phyloP scores from a whole-genome alignment of 2,329 filamentous ascomycete species.

The Aureobasidium subglaciale region DNA sequence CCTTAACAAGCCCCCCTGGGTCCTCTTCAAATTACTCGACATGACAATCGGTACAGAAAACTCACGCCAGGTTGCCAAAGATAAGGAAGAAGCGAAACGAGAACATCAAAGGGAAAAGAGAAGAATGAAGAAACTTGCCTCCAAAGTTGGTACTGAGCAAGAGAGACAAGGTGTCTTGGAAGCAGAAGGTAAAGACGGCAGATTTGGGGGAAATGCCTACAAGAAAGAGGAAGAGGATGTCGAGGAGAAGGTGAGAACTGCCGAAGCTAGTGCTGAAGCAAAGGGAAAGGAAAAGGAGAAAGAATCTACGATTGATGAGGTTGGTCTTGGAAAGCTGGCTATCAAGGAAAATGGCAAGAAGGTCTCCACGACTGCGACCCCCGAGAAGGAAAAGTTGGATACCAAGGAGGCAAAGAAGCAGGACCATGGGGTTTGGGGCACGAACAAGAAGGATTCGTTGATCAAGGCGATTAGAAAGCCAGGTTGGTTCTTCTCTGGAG shows the following conservation, averaged over 20 bases:
- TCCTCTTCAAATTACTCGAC: neutral
- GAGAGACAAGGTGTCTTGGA: neutral
- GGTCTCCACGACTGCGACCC: no score
- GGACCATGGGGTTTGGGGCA: neutral
- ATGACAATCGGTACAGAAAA: neutral
- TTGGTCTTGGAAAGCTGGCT: neutral
- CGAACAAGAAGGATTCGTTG: neutral
- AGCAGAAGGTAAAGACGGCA: neutral
- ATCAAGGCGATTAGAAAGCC: neutral
- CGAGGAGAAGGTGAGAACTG: neutral
- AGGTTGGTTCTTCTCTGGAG: slow-evolving; percentile 2
- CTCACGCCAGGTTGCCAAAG: neutral
- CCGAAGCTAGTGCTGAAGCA: neutral
- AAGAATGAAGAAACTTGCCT: neutral
- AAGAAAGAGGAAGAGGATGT: neutral
- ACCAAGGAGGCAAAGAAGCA: neutral
- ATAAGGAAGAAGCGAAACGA: neutral
- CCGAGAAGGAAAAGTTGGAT: neutral
- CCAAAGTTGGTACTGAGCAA: neutral
- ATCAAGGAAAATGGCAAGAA: neutral
- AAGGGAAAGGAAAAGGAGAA: neutral
- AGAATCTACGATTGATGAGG: no score
- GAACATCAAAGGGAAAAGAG: slow-evolving; percentile 3
- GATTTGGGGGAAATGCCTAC: neutral
- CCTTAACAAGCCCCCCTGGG: neutral